phyloP scores from a whole-genome alignment of 495 filamentous ascomycete species.

The Neurospora sp. region DNA sequence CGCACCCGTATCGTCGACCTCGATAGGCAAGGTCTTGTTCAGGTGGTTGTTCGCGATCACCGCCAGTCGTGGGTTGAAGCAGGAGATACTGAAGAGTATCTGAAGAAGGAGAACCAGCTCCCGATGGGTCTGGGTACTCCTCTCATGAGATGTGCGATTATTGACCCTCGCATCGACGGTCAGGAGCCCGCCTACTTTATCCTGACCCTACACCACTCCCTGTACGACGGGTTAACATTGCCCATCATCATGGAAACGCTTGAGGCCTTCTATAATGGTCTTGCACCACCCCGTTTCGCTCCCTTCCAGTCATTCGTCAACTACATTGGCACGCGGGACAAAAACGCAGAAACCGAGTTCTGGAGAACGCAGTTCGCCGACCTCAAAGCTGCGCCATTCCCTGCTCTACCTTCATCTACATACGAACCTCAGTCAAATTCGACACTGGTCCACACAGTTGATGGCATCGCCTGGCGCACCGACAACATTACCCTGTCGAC shows the following conservation, averaged over 20 bases:
- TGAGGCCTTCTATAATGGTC: slow-evolving; percentile 25
- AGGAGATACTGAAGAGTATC: slow-evolving; percentile 16
- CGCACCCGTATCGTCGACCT: slow-evolving; percentile 48
- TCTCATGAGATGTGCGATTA: slow-evolving; percentile 44
- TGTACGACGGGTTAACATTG: slow-evolving; percentile 62
- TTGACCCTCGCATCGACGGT: slow-evolving; percentile 18
- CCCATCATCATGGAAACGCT: slow-evolving; percentile 45
- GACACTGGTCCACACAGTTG: slow-evolving; percentile 31
- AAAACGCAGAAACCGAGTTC: slow-evolving; percentile 20
- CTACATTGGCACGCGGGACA: slow-evolving; percentile 27
- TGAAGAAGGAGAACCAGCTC: slow-evolving; percentile 30
- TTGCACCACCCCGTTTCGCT: slow-evolving; percentile 32
- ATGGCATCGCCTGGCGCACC: slow-evolving; percentile 29
- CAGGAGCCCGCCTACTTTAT: slow-evolving; percentile 40
- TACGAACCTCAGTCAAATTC: slow-evolving; percentile 45
- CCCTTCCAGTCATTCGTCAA: slow-evolving; percentile 36
- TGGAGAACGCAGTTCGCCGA: slow-evolving; percentile 37
- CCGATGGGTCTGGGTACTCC: slow-evolving; percentile 44
- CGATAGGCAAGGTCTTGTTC: slow-evolving; percentile 31
- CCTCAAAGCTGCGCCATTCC: slow-evolving; percentile 47
- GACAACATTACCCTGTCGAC: slow-evolving; percentile 44
- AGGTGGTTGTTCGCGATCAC: slow-evolving; percentile 30
- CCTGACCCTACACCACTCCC: slow-evolving; percentile 54
- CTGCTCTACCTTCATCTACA: slow-evolving; percentile 41
- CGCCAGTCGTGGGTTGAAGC: background rate